Evolutionary conservation across 2,329 filamentous ascomycete genomes (phyloP).

Genomic region (Neophaeococcomyces mojaviensis): DNA sequence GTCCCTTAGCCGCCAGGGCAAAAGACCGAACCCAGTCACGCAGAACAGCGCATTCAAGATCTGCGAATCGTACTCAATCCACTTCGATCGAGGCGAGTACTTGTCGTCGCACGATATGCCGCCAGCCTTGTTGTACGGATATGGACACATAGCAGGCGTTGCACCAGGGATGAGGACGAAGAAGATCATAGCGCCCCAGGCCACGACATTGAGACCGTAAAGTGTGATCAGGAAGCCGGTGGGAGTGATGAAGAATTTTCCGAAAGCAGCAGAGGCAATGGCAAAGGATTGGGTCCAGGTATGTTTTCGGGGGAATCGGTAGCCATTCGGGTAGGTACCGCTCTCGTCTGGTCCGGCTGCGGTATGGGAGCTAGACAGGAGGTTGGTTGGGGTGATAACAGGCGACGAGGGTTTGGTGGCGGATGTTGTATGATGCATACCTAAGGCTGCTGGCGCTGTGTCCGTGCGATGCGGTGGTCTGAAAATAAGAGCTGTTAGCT

Average conservation of each 20-base stretch:
- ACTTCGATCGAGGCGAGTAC: constrained; percentile 67
- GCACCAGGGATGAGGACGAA: constrained; percentile 70
- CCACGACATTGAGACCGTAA: constrained; percentile 75
- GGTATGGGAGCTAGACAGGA: not conserved
- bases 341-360: constrained; percentile 25
- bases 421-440: not conserved
- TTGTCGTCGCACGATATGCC: constrained; percentile 57
- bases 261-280: constrained; percentile 27
- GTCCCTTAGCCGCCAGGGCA: constrained; percentile 78
- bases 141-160: constrained; percentile 36
- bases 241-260: constrained; percentile 61
- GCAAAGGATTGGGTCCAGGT: constrained; percentile 27
- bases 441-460: no score
- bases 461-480: not conserved
- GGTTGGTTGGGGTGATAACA: not conserved
- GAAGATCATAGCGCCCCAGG: constrained; percentile 89
- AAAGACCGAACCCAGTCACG: constrained; percentile 74
- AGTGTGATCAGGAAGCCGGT: constrained; percentile 69
- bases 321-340: constrained; percentile 30
- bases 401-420: constrained; percentile 6
- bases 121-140: constrained; percentile 27
- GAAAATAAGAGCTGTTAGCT: not conserved
- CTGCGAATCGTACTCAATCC: constrained; percentile 80
- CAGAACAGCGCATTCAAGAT: constrained; percentile 80
- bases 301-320: constrained; percentile 30